phyloP scores from a whole-genome alignment of 1,139 yeast species.

The Saccharomyces pastorianus region DNA sequence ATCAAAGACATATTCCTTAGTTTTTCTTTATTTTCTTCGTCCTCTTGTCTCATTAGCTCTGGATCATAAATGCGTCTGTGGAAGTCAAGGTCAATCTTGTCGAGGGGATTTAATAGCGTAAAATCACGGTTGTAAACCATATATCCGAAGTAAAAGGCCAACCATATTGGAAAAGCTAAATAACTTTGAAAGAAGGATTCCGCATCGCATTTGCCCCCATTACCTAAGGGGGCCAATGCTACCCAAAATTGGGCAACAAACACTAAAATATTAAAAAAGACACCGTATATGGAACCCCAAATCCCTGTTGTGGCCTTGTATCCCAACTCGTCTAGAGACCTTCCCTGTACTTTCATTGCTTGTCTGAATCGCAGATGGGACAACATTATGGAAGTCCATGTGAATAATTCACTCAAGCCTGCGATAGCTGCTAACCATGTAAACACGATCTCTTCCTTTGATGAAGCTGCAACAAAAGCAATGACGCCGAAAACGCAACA shows the following conservation, averaged over 20 bases:
- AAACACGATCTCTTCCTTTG: constrained; percentile 57
- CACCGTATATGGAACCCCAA: constrained; percentile 60
- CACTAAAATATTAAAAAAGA: constrained; percentile 52
- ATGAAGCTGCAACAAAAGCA: constrained; percentile 46
- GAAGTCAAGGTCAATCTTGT: constrained; percentile 51
- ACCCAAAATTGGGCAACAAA: constrained; percentile 51
- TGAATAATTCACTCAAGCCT: constrained; percentile 74
- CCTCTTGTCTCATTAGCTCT: constrained; percentile 57
- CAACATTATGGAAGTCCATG: constrained; percentile 74
- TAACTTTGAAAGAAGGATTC: constrained; percentile 47
- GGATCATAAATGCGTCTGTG: constrained; percentile 65
- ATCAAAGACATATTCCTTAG: constrained; percentile 8
- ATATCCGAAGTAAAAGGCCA: constrained; percentile 45
- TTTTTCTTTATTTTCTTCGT: constrained; percentile 35
- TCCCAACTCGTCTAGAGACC: constrained; percentile 56
- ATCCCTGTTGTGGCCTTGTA: constrained; percentile 62
- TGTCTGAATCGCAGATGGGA: constrained; percentile 71
- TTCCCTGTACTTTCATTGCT: constrained; percentile 59
- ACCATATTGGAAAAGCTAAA: constrained; percentile 50
- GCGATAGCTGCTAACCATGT: constrained; percentile 76
- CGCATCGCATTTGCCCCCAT: constrained; percentile 34
- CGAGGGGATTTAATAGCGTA: constrained; percentile 39
- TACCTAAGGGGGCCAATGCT: constrained; percentile 17
- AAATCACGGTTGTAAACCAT: constrained; percentile 48
- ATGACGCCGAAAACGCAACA: constrained; percentile 44